phyloP scores from a whole-genome alignment of 1,284 basidiomycete genomes.

The Ustilago lituana region DNA sequence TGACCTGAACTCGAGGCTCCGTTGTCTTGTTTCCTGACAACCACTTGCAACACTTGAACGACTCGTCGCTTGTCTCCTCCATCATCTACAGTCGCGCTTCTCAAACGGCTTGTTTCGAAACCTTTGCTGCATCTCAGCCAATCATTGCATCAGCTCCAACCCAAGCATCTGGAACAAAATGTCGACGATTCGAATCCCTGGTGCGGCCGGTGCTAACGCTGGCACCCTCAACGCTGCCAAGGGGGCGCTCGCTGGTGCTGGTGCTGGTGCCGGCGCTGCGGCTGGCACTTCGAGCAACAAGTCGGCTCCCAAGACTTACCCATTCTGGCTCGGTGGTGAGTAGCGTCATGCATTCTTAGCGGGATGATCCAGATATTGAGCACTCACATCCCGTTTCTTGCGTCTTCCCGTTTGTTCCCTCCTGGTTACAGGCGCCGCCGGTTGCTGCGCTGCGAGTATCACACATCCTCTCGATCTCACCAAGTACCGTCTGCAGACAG shows the following conservation, averaged over 20 bases:
- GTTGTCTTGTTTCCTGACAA: no score
- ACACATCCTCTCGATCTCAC: conserved; percentile 68
- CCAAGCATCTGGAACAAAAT: not conserved
- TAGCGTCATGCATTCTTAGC: not conserved
- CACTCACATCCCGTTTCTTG: not conserved
- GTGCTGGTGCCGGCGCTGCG: conserved; percentile 27
- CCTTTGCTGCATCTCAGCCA: no score
- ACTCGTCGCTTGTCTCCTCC: not conserved
- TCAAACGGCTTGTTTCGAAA: not conserved
- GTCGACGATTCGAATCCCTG: conserved; percentile 38
- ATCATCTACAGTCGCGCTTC: not conserved
- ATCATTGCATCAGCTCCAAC: no score
- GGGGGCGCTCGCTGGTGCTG: conserved; percentile 42
- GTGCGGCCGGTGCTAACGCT: conserved; percentile 23
- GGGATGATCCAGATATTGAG: not conserved
- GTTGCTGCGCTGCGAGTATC: conserved; percentile 48
- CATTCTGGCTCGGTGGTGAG: conserved; percentile 65
- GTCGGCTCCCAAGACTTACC: conserved; percentile 47
- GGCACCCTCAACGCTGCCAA: conserved; percentile 46
- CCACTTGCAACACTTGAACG: no score
- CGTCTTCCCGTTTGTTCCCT: not conserved
- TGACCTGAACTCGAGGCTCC: no score
- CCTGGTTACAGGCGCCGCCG: conserved; percentile 41
- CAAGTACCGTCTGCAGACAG: conserved; percentile 67
- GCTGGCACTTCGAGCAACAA: conserved; percentile 21